phyloP scores from a whole-genome alignment of 1,139 yeast species.

The Yamadazyma siamensis region DNA sequence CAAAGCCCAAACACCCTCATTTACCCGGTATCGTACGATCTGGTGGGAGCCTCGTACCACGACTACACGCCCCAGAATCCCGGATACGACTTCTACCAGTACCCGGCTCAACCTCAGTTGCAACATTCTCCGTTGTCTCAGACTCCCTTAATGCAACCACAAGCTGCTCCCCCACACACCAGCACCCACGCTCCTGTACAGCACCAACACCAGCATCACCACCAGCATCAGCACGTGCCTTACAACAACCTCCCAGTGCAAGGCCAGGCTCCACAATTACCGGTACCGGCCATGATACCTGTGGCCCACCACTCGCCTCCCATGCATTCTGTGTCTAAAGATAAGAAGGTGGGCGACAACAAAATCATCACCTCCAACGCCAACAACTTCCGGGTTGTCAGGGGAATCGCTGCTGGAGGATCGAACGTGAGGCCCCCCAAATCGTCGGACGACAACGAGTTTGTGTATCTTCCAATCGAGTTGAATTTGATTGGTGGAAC shows the following conservation, averaged over 20 bases:
- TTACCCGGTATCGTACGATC: constrained; percentile 10
- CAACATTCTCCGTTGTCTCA: no score
- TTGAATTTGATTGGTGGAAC: constrained; percentile 43
- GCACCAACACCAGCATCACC: constrained; percentile 1
- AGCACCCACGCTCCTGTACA: no score
- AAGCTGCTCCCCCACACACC: not conserved
- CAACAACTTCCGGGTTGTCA: constrained; percentile 37
- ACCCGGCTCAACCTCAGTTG: not conserved
- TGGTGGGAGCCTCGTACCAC: constrained; percentile 10
- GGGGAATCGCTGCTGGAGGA: constrained; percentile 62
- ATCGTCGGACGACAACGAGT: constrained; percentile 28
- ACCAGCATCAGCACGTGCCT: not conserved
- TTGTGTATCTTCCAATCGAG: constrained; percentile 43
- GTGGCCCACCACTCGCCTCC: constrained; percentile 4
- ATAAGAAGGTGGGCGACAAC: constrained; percentile 9
- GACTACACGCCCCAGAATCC: constrained; percentile 7
- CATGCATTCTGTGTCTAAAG: no score
- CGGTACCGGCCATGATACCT: not conserved
- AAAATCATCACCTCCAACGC: constrained; percentile 13
- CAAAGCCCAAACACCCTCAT: constrained; percentile 12
- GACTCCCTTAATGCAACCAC: no score
- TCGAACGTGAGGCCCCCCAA: constrained; percentile 55
- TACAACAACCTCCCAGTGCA: no score
- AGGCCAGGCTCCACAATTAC: not conserved
- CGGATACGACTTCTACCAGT: not conserved